Base-by-base conservation (phyloP, 2,329 filamentous ascomycete species). In the Fonsecaea monophora region DNA sequence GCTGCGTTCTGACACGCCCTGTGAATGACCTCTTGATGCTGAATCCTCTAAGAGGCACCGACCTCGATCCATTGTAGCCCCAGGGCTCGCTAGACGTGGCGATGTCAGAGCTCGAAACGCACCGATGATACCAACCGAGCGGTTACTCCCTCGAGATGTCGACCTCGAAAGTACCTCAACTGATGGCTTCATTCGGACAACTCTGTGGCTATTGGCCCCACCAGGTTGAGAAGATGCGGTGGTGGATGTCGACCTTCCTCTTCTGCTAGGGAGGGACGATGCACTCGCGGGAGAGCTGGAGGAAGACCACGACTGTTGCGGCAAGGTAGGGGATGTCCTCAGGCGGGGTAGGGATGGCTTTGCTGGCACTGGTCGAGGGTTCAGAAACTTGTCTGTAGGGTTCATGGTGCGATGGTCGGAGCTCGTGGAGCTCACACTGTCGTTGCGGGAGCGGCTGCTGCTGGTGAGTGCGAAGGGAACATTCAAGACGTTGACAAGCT, bases 401-500 rank as follows among this genome's bases (percentile, higher is more conserved):
- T 94, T 86, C 85, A 94, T 90, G 1, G 92, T 95, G 75, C 87
- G 90, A 73, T 86, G 85, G 71, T 89, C 84, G 61, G 84, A 82
- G 53, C 80, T 82, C 59, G 82, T 79, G 6, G 88, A 90, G 72
- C 82, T 88, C 71, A 87, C 82, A 4, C 90, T 93, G 64, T 84
- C 87, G 73, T 89, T 90, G 68, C 90, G 86, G 67, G 83, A 79
- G 66, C 87, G 83, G 69, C 68, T 69, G 13, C 76, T 70, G 15
- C 75, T 78, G 56, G 78, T 84, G 45, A 83, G 74, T 77, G 96
- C 90, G 38, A 87, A 82, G 13, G 94, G 94, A 10, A 98, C 87
- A 62, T 91, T 88, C 64, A 98, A 82, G 13, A 92, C 87, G 79
- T 98, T 97, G 76, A 97, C 87, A 1, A 86, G 86, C 78, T 97